phyloP scores from a whole-genome alignment of 2,329 filamentous ascomycete genomes.

The Amauroascus niger region DNA sequence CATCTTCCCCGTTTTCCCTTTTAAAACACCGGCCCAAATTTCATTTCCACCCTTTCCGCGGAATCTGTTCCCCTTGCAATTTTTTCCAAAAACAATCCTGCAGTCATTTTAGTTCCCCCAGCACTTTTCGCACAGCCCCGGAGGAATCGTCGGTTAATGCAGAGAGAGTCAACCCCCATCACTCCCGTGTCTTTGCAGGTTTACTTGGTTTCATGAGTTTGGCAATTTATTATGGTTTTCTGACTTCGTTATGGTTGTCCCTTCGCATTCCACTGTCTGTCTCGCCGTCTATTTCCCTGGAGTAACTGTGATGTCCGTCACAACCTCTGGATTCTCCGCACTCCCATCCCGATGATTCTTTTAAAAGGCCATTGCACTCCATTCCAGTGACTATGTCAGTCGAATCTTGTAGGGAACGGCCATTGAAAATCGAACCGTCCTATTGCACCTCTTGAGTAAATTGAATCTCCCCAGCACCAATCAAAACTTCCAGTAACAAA shows the following conservation, averaged over 20 bases:
- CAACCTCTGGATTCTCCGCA: too few species aligned
- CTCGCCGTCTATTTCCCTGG: too few species aligned
- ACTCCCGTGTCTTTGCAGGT: background rate
- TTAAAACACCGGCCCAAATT: conserved; percentile 5
- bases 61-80: background rate
- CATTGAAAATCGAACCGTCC: too few species aligned
- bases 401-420: too few species aligned
- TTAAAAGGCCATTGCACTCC: too few species aligned
- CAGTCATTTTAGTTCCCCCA: too few species aligned
- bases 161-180: background rate
- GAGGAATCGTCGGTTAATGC: conserved; percentile 3
- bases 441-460: too few species aligned
- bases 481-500: too few species aligned
- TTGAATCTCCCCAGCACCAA: too few species aligned
- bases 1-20: conserved; percentile 9
- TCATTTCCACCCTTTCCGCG: background rate
- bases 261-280: background rate
- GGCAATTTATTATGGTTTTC: background rate
- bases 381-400: too few species aligned
- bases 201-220: background rate
- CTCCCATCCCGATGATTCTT: too few species aligned
- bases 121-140: background rate
- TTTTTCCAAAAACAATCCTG: background rate
- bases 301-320: too few species aligned
- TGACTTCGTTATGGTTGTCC: background rate